These are phyloP conservation scores for Heliamphora pulchella DNA, from an alignment of 179 eudicot species.

Conservation along the genomic window DNA sequence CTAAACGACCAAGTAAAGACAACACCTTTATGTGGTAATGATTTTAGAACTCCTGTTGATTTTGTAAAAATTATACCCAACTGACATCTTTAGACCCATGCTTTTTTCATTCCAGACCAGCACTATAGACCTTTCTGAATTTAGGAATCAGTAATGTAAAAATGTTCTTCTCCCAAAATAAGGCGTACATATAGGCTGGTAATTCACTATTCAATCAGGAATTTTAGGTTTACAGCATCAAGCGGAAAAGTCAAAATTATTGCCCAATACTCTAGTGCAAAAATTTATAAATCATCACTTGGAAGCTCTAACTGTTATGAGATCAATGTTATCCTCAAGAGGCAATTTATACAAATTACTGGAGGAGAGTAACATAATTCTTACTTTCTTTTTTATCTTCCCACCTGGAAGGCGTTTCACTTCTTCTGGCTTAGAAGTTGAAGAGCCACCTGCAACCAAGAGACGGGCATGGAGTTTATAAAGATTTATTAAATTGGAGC, in stretches of 20 bases:
- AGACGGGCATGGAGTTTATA: neutral
- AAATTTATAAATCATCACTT: neutral
- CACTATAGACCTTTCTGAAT: too few species aligned
- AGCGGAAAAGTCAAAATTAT: neutral
- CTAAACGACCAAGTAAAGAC: neutral
- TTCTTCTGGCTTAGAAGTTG: conserved; percentile 64
- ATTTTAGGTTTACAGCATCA: neutral
- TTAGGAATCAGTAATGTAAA: too few species aligned
- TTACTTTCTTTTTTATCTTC: conserved; percentile 75
- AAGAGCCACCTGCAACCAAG: conserved; percentile 48
- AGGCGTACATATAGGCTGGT: neutral
- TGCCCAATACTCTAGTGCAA: conserved; percentile 2
- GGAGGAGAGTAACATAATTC: conserved; percentile 6
- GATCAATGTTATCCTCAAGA: neutral
- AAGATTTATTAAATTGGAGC: neutral
- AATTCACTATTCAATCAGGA: neutral
- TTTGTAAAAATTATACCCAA: neutral
- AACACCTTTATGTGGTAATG: neutral
- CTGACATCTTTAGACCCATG: too few species aligned
- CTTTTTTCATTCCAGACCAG: too few species aligned
- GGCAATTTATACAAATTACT: neutral
- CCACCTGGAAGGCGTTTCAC: conserved; percentile 91
- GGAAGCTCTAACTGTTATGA: neutral
- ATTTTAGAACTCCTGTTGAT: neutral
- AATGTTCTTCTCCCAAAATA: neutral